These are phyloP conservation scores for Globisporangium takayamanum DNA, from an alignment of 352 stramenopile species.

Conservation along the genomic window DNA sequence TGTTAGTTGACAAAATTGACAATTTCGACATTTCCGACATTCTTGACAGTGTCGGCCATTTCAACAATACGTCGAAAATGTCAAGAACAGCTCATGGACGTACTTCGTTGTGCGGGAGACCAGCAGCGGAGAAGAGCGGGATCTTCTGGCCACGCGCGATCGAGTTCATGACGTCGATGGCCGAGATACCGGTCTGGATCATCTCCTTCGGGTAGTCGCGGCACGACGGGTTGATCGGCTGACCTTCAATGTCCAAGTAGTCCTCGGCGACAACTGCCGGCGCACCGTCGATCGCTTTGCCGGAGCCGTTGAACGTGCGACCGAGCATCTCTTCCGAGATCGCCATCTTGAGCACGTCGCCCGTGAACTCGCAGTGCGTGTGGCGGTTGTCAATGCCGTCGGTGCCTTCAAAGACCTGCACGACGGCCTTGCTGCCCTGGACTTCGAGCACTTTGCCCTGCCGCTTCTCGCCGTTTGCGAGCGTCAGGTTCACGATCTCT, in stretches of 20 bases:
- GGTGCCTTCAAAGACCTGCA: constrained; percentile 98
- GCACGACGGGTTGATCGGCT: constrained; percentile 98
- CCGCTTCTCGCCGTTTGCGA: constrained; percentile 94
- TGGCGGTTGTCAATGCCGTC: constrained; percentile 98
- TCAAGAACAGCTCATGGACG: background rate
- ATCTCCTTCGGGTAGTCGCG: constrained; percentile 99
- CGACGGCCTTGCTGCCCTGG: constrained; percentile 93
- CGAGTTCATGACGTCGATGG: constrained; percentile 99
- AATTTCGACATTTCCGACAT: background rate
- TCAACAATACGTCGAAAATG: background rate
- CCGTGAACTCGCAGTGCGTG: constrained; percentile 98
- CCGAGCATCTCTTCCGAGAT: constrained; percentile 99
- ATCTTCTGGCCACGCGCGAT: constrained; percentile 99
- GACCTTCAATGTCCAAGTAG: constrained; percentile 98
- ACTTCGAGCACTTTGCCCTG: constrained; percentile 95
- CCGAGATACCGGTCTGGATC: constrained; percentile 99
- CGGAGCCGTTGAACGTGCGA: constrained; percentile 96
- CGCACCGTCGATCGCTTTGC: constrained; percentile 97
- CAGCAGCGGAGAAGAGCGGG: constrained; percentile 97
- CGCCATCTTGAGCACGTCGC: constrained; percentile 98
- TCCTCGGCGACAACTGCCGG: constrained; percentile 97
- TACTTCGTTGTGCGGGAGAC: constrained; percentile 97
- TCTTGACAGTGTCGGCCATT: background rate
- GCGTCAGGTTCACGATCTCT: constrained; percentile 98
- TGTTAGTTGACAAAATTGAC: background rate